Evolutionary conservation across 1,284 basidiomycete genomes (phyloP).

Genomic region (Erythrobasidium hasegawianum): DNA sequence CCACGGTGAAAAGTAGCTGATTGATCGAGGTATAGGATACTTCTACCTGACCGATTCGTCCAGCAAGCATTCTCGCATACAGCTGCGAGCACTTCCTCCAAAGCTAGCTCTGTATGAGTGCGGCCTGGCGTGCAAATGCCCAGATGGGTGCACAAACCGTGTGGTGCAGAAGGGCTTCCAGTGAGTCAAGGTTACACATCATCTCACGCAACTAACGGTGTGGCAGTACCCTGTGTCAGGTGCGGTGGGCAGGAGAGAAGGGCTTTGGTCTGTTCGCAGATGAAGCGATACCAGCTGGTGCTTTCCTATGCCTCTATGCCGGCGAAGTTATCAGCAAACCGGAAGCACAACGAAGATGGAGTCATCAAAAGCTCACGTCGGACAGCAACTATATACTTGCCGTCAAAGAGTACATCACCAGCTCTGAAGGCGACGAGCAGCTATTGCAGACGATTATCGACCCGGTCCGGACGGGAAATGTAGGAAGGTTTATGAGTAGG

Average conservation of each 20-base stretch:
- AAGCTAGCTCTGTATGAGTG: conserved; percentile 26
- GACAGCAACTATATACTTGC: conserved; percentile 28
- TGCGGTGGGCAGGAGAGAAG: neutral
- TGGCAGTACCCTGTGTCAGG: neutral
- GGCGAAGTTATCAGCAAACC: conserved; percentile 24
- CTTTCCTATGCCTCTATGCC: conserved; percentile 28
- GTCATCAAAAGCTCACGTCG: neutral
- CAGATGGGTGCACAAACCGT: neutral
- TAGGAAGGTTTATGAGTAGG: conserved; percentile 29
- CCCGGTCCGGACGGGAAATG: conserved; percentile 8
- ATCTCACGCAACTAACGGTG: neutral
- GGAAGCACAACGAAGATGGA: conserved; percentile 17
- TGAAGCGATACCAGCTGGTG: conserved; percentile 11
- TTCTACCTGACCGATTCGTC: conserved; percentile 8
- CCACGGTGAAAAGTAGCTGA: neutral
- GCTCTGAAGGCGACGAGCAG: neutral
- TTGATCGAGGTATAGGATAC: too few species aligned
- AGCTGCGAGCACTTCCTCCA: conserved; percentile 10
- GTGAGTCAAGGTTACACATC: neutral
- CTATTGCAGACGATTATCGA: conserved; percentile 21
- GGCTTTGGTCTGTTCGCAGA: conserved; percentile 31
- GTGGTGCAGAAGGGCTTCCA: neutral
- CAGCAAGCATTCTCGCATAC: neutral
- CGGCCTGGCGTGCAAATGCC: conserved; percentile 10
- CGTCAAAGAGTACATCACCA: conserved; percentile 9